Conservation (phyloP, 345 rosid genomes). For the Clausena lansium region DNA sequence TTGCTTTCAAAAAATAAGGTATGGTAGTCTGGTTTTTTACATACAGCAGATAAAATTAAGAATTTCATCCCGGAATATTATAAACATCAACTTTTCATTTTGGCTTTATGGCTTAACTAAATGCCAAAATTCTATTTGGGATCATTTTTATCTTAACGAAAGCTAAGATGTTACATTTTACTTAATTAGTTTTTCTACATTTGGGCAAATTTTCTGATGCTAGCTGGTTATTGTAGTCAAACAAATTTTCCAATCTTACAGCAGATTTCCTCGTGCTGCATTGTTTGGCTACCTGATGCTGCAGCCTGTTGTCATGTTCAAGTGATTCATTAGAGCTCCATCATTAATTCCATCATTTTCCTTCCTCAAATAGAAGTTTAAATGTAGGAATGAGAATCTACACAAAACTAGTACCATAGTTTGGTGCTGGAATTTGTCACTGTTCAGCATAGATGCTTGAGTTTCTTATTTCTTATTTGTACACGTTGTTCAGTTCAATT, state of each 20-base stretch:
- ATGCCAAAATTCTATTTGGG: background rate
- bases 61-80: too few relatives aligned
- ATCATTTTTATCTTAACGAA: background rate
- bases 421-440: background rate
- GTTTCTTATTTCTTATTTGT: background rate
- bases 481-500: background rate
- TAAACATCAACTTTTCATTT: background rate
- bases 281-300: background rate
- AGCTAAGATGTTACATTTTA: background rate
- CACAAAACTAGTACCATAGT: background rate
- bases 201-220: background rate
- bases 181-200: background rate
- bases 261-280: background rate
- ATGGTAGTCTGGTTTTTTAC: too few relatives aligned
- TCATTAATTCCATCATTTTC: background rate
- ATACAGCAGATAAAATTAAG: too few relatives aligned
- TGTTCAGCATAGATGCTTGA: background rate
- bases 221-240: background rate
- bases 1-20: background rate
- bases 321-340: background rate
- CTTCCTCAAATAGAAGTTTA: background rate
- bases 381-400: constrained; percentile 4
- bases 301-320: background rate
- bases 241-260: background rate
- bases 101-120: background rate